Conservation (phyloP, 2,329 filamentous ascomycete genomes). For the Albophoma yamanashiensis region DNA sequence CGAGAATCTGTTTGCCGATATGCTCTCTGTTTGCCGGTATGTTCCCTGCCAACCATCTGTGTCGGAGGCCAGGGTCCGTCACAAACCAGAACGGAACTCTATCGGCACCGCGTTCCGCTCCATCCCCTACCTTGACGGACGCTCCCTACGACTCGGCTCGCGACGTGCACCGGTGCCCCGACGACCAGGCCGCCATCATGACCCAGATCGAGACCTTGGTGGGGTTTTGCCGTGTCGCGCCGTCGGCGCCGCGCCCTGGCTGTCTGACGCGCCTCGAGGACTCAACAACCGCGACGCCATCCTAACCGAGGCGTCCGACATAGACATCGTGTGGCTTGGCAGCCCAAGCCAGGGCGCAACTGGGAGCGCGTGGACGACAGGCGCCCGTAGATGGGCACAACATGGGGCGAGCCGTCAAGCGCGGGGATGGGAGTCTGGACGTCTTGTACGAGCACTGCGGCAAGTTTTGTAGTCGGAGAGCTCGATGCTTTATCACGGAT, state of each 20-base stretch:
- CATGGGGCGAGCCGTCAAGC: too few relatives aligned
- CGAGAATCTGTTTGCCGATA: too few relatives aligned
- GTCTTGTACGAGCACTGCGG: too few relatives aligned
- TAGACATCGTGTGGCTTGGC: constrained; percentile 37
- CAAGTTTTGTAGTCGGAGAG: too few relatives aligned
- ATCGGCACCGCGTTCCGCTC: constrained; percentile 33
- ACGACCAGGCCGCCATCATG: constrained; percentile 35
- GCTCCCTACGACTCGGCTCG: constrained; percentile 16
- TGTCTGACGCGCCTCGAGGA: constrained; percentile 9
- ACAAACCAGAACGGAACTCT: constrained; percentile 26
- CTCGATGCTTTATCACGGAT: too few relatives aligned
- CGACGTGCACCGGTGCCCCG: constrained; percentile 27
- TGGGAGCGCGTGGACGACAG: neutral
- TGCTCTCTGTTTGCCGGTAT: too few relatives aligned
- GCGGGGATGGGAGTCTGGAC: too few relatives aligned
- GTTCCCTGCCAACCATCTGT: too few relatives aligned
- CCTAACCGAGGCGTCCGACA: constrained; percentile 31
- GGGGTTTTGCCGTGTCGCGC: neutral
- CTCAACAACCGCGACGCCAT: constrained; percentile 38
- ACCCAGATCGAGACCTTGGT: constrained; percentile 34
- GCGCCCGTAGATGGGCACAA: too few relatives aligned
- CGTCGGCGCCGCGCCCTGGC: neutral
- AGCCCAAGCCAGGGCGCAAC: constrained; percentile 4
- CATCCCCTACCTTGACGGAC: constrained; percentile 29
- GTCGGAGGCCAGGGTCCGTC: constrained; percentile 33